Evolutionary conservation across 2,329 filamentous ascomycete species (phyloP), one percentile per base, ranked within the genome.

Genomic region (Diplodia scrobiculata): DNA sequence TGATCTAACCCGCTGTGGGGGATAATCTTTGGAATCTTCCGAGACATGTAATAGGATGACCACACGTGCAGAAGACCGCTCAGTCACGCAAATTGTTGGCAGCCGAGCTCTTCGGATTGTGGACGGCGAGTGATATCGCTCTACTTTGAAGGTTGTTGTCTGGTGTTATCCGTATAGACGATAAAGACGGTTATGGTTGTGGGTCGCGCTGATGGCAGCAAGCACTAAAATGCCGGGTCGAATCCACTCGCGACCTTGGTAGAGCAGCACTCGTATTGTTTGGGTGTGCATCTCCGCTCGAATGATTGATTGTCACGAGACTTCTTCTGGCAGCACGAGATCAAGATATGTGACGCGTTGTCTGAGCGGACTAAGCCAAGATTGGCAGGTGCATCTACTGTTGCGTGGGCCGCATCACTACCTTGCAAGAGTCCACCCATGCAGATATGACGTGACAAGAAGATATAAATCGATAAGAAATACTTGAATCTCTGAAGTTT

Each of bases 361-460:
- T 47, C 27, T 27, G 19, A 62, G 58, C 2, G 3, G n/a, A 7
- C 58, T 62, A 62, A 62, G 29, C 58, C 29, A 9, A 13, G 45
- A 62, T 62, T 62, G 58, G 58, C 58, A 62, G 58, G 58, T 62
- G 45, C n/a, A 10, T 10, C 9, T 62, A 62, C 50, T 25, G 25
- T 25, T 25, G 25, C 14, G 45, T 62, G 58, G 41, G 9, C 55
- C 41, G 38, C 58, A 62, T 9, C 29, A 48, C 55, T n/a, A 17
- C 25, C 4, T 48, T 27, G 41, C 27, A 14, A 25, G 3, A 36
- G 7, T 27, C 19, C 45, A 50, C 41, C 19, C 45, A 11, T 36
- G 58, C 41, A 21, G 17, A 5, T 48, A 62, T 62, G 58, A 62
- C 58, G 58, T 62, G 58, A 62, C 21, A 60, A 25, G n/a, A 14